Percentiles rank a stretch among this genome's conserved stretches.
These are phyloP conservation scores for Euryodendron excelsum DNA, from an alignment of 148 eudicot genomes.

Conservation along the genomic window DNA sequence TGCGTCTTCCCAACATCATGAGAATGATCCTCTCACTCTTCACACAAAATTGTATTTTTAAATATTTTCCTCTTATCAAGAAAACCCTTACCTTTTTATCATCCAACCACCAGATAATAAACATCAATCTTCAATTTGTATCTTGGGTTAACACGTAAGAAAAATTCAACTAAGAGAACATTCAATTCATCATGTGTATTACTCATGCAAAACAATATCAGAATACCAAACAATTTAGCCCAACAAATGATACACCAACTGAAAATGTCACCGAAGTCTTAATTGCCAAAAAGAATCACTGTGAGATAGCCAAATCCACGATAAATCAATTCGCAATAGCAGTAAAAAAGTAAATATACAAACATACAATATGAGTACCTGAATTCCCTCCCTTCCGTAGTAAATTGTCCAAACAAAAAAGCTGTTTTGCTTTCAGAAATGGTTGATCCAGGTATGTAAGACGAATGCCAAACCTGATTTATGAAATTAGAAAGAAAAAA, in stretches of 20 bases:
- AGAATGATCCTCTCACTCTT: too few species aligned
- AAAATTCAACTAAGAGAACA: too few species aligned
- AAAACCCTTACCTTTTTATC: too few species aligned
- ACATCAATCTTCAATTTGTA: too few species aligned
- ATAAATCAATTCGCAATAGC: neutral
- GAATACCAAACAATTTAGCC: neutral
- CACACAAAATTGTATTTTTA: too few species aligned
- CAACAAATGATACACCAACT: neutral
- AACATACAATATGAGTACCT: constrained; percentile 40
- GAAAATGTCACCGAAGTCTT: neutral
- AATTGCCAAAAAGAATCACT: neutral
- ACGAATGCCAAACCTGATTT: constrained; percentile 50
- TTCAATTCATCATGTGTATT: neutral
- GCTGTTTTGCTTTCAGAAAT: constrained; percentile 82
- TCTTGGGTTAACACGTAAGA: too few species aligned
- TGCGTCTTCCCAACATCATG: too few species aligned
- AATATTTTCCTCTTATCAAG: too few species aligned
- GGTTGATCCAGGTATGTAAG: constrained; percentile 74
- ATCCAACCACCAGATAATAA: too few species aligned
- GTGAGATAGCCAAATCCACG: neutral
- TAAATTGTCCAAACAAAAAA: constrained; percentile 73
- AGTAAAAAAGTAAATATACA: constrained; percentile 10
- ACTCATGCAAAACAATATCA: neutral
- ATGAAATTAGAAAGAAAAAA: neutral
- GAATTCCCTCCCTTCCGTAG: constrained; percentile 53